Evolutionary conservation across 306 rosid species (phyloP).

Genomic region (Adenanthera pavonina): DNA sequence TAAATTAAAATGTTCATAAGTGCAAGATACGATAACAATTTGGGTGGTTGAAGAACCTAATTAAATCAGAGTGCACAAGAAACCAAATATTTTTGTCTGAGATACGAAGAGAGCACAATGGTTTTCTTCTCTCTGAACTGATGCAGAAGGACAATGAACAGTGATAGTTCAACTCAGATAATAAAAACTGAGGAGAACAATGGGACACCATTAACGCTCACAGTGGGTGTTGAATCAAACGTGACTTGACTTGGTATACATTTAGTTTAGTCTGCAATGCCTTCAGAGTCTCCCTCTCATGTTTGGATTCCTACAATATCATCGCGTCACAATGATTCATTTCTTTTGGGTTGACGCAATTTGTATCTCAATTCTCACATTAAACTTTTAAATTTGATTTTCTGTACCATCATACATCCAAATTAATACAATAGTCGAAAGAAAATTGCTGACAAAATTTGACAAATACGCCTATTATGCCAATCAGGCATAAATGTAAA

Average conservation of each 20-base stretch:
- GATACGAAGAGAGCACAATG: no score
- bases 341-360: background rate
- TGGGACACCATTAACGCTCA: no score
- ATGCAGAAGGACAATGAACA: background rate
- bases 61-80: background rate
- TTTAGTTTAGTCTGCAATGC: background rate
- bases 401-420: background rate
- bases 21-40: background rate
- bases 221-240: no score
- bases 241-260: no score
- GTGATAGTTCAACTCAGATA: background rate
- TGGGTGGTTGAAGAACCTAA: background rate
- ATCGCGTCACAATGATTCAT: background rate
- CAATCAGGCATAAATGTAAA: conserved; percentile 41
- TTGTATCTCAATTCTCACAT: background rate
- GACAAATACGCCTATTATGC: conserved; percentile 38
- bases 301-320: background rate
- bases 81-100: background rate
- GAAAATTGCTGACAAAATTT: conserved; percentile 43
- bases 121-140: background rate
- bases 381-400: background rate
- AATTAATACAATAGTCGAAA: conserved; percentile 38
- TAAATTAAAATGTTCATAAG: conserved; percentile 2
- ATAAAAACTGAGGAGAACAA: background rate
- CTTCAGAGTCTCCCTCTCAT: background rate